These are phyloP conservation scores for Nepenthes gracilis DNA, from an alignment of 148 eudicot species.

Conservation along the genomic window DNA sequence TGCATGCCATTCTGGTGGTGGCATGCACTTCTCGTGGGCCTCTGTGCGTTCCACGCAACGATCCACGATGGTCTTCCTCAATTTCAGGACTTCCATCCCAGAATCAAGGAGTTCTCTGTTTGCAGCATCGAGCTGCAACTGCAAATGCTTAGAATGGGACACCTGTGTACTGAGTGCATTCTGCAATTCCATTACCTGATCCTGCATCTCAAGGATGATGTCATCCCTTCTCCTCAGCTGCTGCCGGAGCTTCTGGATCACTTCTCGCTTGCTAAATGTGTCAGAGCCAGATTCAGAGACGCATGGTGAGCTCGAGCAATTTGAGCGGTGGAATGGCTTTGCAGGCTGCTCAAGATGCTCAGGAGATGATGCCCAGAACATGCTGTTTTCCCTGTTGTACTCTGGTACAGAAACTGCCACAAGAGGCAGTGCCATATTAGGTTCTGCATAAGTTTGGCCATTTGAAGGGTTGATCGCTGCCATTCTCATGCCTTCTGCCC, in stretches of 20 bases:
- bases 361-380: slow-evolving; percentile 81
- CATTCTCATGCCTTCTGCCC: slow-evolving; percentile 28
- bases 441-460: slow-evolving; percentile 39
- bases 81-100: slow-evolving; percentile 75
- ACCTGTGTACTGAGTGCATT: slow-evolving; percentile 43
- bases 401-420: slow-evolving; percentile 64
- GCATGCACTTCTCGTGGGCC: slow-evolving; percentile 31
- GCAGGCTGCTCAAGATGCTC: slow-evolving; percentile 78
- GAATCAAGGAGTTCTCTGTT: slow-evolving; percentile 78
- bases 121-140: slow-evolving; percentile 62
- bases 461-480: slow-evolving; percentile 35
- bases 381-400: slow-evolving; percentile 49
- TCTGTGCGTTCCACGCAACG: slow-evolving; percentile 51
- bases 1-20: slow-evolving; percentile 20
- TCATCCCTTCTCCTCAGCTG: slow-evolving; percentile 93
- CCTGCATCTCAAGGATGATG: slow-evolving; percentile 91
- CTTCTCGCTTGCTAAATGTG: slow-evolving; percentile 85
- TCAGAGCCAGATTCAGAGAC: slow-evolving; percentile 95
- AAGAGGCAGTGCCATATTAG: slow-evolving; percentile 58
- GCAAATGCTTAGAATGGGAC: slow-evolving; percentile 68
- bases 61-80: slow-evolving; percentile 89
- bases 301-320: slow-evolving; percentile 78
- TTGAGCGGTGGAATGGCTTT: slow-evolving; percentile 73
- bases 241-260: slow-evolving; percentile 85
- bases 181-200: slow-evolving; percentile 77